Percentiles rank a stretch among this genome's conserved stretches.
phyloP scores from a whole-genome alignment of 179 eudicot species.

The Silene vulgaris region DNA sequence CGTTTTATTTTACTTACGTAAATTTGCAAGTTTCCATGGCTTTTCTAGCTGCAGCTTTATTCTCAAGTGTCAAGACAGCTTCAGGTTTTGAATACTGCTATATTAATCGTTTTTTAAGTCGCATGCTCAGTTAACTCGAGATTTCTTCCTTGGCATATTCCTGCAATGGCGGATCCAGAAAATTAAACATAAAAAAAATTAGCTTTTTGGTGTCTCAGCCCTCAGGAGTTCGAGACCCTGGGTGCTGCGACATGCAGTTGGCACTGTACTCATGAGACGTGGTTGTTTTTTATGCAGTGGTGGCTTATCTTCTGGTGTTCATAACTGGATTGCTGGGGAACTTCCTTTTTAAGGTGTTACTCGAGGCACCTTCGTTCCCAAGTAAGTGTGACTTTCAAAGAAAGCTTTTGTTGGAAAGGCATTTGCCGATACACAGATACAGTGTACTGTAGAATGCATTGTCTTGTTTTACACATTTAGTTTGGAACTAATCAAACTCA shows the following conservation, averaged over 20 bases:
- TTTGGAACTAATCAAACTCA: background rate
- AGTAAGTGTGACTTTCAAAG: slow-evolving; percentile 40
- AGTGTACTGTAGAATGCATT: too few relatives aligned
- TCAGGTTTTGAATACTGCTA: slow-evolving; percentile 50
- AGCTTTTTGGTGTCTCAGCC: too few relatives aligned
- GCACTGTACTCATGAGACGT: background rate
- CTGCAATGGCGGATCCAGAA: too few relatives aligned
- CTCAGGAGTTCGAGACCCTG: too few relatives aligned
- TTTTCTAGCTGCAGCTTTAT: slow-evolving; percentile 58
- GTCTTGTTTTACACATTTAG: background rate
- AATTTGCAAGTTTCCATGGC: slow-evolving; percentile 80
- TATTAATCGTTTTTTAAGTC: background rate
- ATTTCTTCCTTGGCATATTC: background rate
- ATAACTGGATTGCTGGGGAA: slow-evolving; percentile 62
- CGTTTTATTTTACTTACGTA: slow-evolving; percentile 63
- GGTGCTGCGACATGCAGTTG: too few relatives aligned
- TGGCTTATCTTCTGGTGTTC: slow-evolving; percentile 55
- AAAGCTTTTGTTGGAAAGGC: too few relatives aligned
- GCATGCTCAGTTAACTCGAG: slow-evolving; percentile 5
- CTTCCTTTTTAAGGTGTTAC: slow-evolving; percentile 47
- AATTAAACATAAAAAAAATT: too few relatives aligned
- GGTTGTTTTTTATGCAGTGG: slow-evolving; percentile 38
- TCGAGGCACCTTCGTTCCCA: slow-evolving; percentile 58
- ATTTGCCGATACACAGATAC: too few relatives aligned
- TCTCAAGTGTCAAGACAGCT: slow-evolving; percentile 67